Evolutionary conservation across 208 protist species (phyloP), one percentile per base, ranked within the genome.

Genomic region (Acanthamoeba sp.): DNA sequence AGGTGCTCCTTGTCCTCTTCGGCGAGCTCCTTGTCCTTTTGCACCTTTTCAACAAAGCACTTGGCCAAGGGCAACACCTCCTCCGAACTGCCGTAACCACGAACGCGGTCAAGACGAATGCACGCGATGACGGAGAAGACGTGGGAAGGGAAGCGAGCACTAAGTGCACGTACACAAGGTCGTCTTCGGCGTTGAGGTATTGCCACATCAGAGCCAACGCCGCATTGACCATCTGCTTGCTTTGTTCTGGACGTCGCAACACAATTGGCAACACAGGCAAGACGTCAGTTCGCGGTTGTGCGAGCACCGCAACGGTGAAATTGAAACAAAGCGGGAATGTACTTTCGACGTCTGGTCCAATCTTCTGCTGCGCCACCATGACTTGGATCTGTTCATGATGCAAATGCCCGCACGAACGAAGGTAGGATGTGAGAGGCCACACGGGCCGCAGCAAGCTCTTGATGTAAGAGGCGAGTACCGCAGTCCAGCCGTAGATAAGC

Each of bases 401-500:
- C n/a, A n/a, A n/a, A n/a, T n/a, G n/a, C n/a, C n/a, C n/a, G n/a
- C n/a, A n/a, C n/a, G n/a, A n/a, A n/a, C n/a, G n/a, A n/a, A n/a
- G n/a, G n/a, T n/a, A n/a, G n/a, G n/a, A n/a, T n/a, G n/a, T n/a
- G n/a, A n/a, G n/a, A n/a, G n/a, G n/a, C n/a, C n/a, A n/a, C n/a
- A n/a, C n/a, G n/a, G n/a, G n/a, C n/a, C n/a, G n/a, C n/a, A n/a
- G n/a, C n/a, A n/a, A n/a, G n/a, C n/a, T n/a, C n/a, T n/a, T n/a
- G n/a, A n/a, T n/a, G n/a, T n/a, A n/a, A n/a, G n/a, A n/a, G n/a
- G n/a, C n/a, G n/a, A 20, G 36, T 84, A 84, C 76, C 76, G 76
- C 76, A 20, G 76, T 84, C 76, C 76, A 84, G 36, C 76, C 76
- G 42, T 84, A 84, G 29, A 84, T 84, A 40, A 84, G 36, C 40